Conservation (phyloP, 768 basidiomycete species). For the Coprinopsis sp. region DNA sequence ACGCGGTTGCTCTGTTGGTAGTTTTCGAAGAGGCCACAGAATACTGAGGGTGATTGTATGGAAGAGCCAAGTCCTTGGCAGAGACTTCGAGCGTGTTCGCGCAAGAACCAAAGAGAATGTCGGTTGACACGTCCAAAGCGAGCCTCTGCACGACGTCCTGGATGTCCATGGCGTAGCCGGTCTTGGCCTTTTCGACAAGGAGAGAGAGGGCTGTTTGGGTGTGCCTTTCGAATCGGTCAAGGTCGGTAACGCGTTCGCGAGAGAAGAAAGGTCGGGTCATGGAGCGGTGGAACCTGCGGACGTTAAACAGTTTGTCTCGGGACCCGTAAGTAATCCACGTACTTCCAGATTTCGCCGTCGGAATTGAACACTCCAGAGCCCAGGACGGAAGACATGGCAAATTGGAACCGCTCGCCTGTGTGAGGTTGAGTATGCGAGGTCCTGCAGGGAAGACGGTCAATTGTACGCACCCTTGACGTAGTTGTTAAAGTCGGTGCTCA, state of each 20-base stretch:
- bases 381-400: conserved; percentile 43
- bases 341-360: conserved; percentile 37
- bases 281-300: conserved; percentile 10
- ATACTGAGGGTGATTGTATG: conserved; percentile 43
- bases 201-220: conserved; percentile 8
- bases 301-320: not conserved
- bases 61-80: conserved; percentile 36
- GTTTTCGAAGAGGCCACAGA: conserved; percentile 21
- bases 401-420: conserved; percentile 38
- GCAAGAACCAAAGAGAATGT: conserved; percentile 59
- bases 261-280: conserved; percentile 13
- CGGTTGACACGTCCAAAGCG: conserved; percentile 54
- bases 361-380: conserved; percentile 69
- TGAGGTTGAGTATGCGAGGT: not conserved
- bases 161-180: conserved; percentile 52
- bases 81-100: conserved; percentile 46
- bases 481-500: conserved; percentile 55
- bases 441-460: not conserved
- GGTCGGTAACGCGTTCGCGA: conserved; percentile 9
- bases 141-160: conserved; percentile 24
- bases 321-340: not conserved
- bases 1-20: conserved; percentile 35
- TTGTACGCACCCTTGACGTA: conserved; percentile 48
- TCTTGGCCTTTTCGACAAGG: not conserved
- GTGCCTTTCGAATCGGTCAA: conserved; percentile 10